These are phyloP conservation scores for Capsella bursapastoris DNA, from an alignment of 345 rosid genomes.

Conservation along the genomic window DNA sequence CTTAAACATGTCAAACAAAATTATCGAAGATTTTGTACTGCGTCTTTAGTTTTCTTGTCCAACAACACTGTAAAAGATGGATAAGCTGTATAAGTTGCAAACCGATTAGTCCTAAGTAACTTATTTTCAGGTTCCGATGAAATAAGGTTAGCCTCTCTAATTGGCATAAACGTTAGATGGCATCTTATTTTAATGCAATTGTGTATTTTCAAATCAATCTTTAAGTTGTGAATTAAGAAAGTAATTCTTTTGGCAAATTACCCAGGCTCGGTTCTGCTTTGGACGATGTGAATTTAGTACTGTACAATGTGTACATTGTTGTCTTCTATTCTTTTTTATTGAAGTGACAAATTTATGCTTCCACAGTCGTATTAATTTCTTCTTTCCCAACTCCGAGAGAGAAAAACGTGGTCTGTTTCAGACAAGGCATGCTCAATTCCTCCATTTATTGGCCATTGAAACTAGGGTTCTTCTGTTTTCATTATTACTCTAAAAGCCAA, in stretches of 20 bases:
- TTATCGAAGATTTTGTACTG: no score
- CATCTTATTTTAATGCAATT: conserved; percentile 16
- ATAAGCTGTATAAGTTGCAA: no score
- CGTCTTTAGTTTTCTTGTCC: no score
- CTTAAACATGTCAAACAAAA: no score
- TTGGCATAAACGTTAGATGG: not conserved
- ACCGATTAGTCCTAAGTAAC: not conserved
- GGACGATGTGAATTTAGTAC: conserved; percentile 20
- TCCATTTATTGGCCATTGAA: conserved; percentile 42
- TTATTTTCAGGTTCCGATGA: not conserved
- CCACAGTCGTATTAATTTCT: conserved; percentile 12
- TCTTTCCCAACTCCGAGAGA: conserved; percentile 34
- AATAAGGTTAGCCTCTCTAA: not conserved
- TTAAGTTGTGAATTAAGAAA: not conserved
- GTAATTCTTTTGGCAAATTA: not conserved
- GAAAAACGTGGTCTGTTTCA: conserved; percentile 30
- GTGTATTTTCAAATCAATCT: not conserved
- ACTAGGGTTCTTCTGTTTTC: conserved; percentile 33
- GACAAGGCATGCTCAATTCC: conserved; percentile 35
- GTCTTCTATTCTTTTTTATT: conserved; percentile 32
- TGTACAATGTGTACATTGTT: not conserved
- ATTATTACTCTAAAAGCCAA: conserved; percentile 1
- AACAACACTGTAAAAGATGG: no score
- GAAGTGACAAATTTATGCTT: conserved; percentile 24
- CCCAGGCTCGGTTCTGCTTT: conserved; percentile 25